Base-by-base conservation (phyloP, 352 stramenopile genomes). In the Globisporangium heterothallicum region DNA sequence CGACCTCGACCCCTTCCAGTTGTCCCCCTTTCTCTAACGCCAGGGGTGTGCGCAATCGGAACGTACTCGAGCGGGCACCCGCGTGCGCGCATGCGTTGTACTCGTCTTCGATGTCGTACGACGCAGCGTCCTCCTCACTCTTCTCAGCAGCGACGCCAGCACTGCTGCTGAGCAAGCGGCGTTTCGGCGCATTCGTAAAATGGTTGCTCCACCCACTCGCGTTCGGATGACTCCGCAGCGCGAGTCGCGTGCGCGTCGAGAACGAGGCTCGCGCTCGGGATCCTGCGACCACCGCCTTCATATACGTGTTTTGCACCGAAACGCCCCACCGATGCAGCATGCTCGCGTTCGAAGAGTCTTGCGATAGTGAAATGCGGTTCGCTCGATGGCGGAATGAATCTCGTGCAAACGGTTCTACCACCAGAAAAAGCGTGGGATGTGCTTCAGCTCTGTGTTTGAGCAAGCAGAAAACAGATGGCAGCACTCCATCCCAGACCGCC, bases 1-100 rank as follows among this genome's bases (percentile, higher is more conserved):
- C 75, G n/a, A 98, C 78, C 22, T 92, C 49, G 1, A 87, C 87
- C 25, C 75, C 55, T 3, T 85, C 60, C 21, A 97, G 66, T 32
- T 70, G 59, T 18, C 66, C 68, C 30, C 82, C 83, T 51, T 70
- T 86, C 63, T 96, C 78, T 14, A 94, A 58, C 25, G 55, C 18
- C 36, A 91, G 64, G 14, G 69, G 66, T 21, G 56, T 53, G 5
- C 62, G 63, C 29, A 88, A 49, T 10, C 56, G 49, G 48, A 71
- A 89, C 25, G 73, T 67, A 45, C 49, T 59, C 8, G 78, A 83
- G 14, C 54, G 56, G 8, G 73, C 73, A 22, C 59, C 78, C 1
- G 63, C 50, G 56, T 89, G 78, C 35, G 56, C 67, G 19, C 60
- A 56, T 49, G 83, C 65, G 13, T 67, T 70, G 59, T 89, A 89